These are phyloP conservation scores for Aspergillus phoenicis DNA, from an alignment of 2,329 filamentous ascomycete species.

Conservation along the genomic window DNA sequence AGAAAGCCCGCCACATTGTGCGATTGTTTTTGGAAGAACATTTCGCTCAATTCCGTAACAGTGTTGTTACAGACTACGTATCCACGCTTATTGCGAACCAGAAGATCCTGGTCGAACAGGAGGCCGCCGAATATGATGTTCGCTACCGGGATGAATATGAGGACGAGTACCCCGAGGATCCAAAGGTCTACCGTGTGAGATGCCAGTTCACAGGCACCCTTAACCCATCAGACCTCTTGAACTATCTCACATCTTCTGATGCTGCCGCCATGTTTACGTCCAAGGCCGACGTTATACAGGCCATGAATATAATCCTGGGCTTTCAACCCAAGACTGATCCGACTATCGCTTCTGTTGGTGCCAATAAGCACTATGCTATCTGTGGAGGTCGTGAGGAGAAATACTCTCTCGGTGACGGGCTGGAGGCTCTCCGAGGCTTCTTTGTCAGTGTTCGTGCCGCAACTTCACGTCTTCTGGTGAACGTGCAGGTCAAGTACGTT, in stretches of 20 bases:
- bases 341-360: conserved; percentile 50
- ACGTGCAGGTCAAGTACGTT: conserved; percentile 63
- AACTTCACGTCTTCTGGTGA: conserved; percentile 60
- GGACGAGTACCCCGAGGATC: conserved; percentile 34
- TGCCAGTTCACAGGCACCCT: conserved; percentile 39
- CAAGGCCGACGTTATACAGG: conserved; percentile 57
- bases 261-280: conserved; percentile 42
- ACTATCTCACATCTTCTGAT: conserved; percentile 45
- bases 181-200: conserved; percentile 40
- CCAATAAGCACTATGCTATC: conserved; percentile 57
- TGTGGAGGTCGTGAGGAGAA: conserved; percentile 34
- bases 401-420: conserved; percentile 51
- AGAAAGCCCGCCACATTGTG: conserved; percentile 53
- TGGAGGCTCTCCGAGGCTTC: conserved; percentile 63
- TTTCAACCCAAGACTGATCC: conserved; percentile 48
- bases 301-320: conserved; percentile 59
- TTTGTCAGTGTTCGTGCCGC: conserved; percentile 64
- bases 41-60: conserved; percentile 27
- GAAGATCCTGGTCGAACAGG: conserved; percentile 24
- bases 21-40: conserved; percentile 48
- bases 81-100: conserved; percentile 40
- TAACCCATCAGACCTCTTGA: conserved; percentile 45
- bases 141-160: conserved; percentile 42
- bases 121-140: conserved; percentile 29
- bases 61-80: conserved; percentile 45